Evolutionary conservation across 768 basidiomycete genomes (phyloP).

Genomic region (Mycena chlorophos): DNA sequence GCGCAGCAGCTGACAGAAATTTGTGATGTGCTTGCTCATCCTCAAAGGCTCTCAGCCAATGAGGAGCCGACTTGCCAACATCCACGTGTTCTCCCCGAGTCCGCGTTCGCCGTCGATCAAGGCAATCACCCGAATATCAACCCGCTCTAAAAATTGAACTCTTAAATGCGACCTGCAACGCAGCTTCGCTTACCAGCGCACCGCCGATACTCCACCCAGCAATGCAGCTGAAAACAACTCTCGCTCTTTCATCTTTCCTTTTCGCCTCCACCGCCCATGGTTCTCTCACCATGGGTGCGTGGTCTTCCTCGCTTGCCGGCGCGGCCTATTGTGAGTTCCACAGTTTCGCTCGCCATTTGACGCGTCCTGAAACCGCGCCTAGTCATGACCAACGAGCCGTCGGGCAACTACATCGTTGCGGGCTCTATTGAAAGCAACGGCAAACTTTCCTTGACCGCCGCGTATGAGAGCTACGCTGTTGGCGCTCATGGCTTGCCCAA

Average conservation of each 20-base stretch:
- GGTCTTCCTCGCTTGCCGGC: not conserved
- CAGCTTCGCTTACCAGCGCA: too few species aligned
- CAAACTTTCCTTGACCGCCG: too few species aligned
- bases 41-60: not conserved
- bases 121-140: too few species aligned
- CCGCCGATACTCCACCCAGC: too few species aligned
- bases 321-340: conserved; percentile 13
- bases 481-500: conserved; percentile 24
- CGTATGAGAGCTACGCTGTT: too few species aligned
- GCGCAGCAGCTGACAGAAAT: not conserved
- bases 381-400: conserved; percentile 41
- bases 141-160: too few species aligned
- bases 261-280: not conserved
- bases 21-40: not conserved
- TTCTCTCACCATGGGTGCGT: not conserved
- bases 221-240: not conserved
- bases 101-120: too few species aligned
- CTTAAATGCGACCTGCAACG: too few species aligned
- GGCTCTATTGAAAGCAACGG: conserved; percentile 33
- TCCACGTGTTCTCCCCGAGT: too few species aligned
- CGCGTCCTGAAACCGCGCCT: not conserved
- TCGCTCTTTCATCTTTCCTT: not conserved
- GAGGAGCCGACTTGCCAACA: too few species aligned
- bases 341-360: not conserved
- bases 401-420: conserved; percentile 36